Conservation (phyloP, 148 eudicot genomes). For the Amaranthus palmeri region DNA sequence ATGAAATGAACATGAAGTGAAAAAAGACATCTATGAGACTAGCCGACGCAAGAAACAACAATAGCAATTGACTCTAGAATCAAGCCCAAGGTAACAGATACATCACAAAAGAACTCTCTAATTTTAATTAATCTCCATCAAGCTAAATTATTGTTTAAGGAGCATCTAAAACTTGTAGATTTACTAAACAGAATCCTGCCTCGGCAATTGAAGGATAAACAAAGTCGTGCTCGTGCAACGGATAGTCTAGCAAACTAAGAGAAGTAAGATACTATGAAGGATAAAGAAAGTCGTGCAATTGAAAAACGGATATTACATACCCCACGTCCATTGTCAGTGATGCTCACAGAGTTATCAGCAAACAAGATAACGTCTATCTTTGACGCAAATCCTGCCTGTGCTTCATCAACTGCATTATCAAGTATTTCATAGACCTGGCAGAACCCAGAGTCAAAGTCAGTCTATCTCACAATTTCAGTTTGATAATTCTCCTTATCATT, state of each 20-base stretch:
- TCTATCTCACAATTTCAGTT: constrained; percentile 1
- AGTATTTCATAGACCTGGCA: constrained; percentile 88
- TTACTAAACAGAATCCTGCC: not conserved
- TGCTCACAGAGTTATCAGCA: constrained; percentile 83
- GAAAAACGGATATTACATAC: constrained; percentile 36
- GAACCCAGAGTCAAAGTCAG: constrained; percentile 4
- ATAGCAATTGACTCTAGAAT: not conserved
- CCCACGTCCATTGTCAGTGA: constrained; percentile 98
- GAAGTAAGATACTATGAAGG: not conserved
- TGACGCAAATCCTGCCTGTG: constrained; percentile 96
- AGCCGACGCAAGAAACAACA: not conserved
- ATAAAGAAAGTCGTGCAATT: constrained; percentile 1
- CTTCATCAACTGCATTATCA: constrained; percentile 93
- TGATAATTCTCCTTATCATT: not conserved
- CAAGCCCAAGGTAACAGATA: not conserved
- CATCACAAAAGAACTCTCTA: no score
- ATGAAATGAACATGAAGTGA: not conserved
- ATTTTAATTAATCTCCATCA: not conserved
- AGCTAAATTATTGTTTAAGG: not conserved
- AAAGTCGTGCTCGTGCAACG: not conserved
- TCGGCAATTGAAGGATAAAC: not conserved
- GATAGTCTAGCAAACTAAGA: not conserved
- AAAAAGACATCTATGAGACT: not conserved
- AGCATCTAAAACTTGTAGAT: not conserved
- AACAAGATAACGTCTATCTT: constrained; percentile 61